phyloP scores from a whole-genome alignment of 306 rosid genomes.

The Luffa acutangula region DNA sequence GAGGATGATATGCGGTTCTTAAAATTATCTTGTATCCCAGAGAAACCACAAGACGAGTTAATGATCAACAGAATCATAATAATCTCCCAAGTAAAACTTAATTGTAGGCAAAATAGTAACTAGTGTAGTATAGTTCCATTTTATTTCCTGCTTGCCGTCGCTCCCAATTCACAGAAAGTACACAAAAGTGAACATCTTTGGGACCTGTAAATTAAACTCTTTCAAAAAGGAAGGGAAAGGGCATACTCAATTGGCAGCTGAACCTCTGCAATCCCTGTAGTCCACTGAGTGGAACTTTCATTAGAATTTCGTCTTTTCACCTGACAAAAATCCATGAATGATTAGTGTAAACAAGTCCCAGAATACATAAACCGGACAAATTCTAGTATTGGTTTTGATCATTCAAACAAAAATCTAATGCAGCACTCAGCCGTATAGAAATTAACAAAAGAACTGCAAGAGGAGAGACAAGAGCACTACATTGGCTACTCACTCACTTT shows the following conservation, averaged over 20 bases:
- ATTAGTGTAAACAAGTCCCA: neutral
- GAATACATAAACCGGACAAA: neutral
- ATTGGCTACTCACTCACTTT: conserved; percentile 42
- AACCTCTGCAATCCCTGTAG: conserved; percentile 96
- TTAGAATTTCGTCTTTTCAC: conserved; percentile 85
- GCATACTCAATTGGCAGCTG: conserved; percentile 97
- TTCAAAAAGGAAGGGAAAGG: conserved; percentile 9
- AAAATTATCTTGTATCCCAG: neutral
- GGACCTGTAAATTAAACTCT: neutral
- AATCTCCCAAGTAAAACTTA: neutral
- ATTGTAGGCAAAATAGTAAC: neutral
- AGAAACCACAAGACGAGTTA: neutral
- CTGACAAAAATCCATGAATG: conserved; percentile 24
- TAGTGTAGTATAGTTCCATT: neutral
- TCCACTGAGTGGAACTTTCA: conserved; percentile 99
- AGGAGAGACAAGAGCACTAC: neutral
- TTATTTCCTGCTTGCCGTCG: neutral
- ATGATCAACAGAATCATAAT: neutral
- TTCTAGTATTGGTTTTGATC: neutral
- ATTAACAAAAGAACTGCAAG: neutral
- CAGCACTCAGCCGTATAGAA: neutral
- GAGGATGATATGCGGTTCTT: neutral
- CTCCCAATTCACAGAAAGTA: neutral
- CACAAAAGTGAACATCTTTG: neutral
- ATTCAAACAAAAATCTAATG: neutral